Evolutionary conservation across 257 asterid species (phyloP).

Genomic region (Voacanga thouarsii): DNA sequence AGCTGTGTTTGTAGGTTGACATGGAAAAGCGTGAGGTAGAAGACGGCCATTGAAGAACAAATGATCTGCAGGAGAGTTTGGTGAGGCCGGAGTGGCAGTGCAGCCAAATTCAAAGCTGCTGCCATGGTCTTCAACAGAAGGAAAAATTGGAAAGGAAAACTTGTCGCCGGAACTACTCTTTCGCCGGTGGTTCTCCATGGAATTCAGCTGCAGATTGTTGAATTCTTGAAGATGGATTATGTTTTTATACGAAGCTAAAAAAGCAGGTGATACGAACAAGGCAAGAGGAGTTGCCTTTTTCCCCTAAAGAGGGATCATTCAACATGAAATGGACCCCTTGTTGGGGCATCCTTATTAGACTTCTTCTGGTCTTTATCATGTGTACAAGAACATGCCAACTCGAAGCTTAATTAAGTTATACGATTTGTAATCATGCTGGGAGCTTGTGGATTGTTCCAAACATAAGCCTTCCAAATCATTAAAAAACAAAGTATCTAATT

Average conservation of each 20-base stretch:
- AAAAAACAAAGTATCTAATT: not conserved
- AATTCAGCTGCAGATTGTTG: not conserved
- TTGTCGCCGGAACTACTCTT: slow-evolving; percentile 39
- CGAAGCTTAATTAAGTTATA: slow-evolving; percentile 16
- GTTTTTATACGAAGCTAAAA: slow-evolving; percentile 16
- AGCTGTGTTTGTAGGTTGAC: slow-evolving; percentile 19
- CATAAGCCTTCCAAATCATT: not conserved
- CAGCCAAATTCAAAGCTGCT: slow-evolving; percentile 48
- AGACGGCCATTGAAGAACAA: slow-evolving; percentile 67
- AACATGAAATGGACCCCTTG: slow-evolving; percentile 37
- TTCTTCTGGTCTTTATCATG: slow-evolving; percentile 37
- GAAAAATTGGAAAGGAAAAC: slow-evolving; percentile 47
- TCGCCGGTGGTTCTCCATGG: slow-evolving; percentile 41
- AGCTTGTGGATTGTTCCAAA: slow-evolving; percentile 31
- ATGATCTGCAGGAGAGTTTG: slow-evolving; percentile 72
- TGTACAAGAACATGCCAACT: slow-evolving; percentile 22
- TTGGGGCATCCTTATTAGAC: slow-evolving; percentile 32
- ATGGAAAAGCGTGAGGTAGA: slow-evolving; percentile 65
- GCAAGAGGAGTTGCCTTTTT: slow-evolving; percentile 34
- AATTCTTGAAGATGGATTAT: not conserved
- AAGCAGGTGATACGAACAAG: slow-evolving; percentile 22
- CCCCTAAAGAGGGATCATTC: slow-evolving; percentile 32
- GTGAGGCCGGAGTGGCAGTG: slow-evolving; percentile 33
- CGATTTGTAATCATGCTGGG: slow-evolving; percentile 40
- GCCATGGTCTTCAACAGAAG: slow-evolving; percentile 15